Base-by-base conservation (phyloP, 202 grass and related monocot genomes). In the Panicum virgatum region DNA sequence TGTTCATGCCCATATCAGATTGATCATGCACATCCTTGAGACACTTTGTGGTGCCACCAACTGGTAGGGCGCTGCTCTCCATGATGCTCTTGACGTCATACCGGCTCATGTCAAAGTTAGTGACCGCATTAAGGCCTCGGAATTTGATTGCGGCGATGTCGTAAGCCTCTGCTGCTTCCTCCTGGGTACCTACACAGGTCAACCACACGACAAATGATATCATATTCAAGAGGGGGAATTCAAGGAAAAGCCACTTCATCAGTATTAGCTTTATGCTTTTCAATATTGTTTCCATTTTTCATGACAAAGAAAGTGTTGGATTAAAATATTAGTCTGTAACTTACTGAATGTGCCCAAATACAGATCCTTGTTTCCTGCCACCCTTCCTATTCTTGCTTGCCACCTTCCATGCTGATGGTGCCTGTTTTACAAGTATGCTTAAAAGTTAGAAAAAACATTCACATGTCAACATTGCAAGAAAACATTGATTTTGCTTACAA, bases 141-240 rank as follows among this genome's bases (percentile, higher is more conserved):
- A 94, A 94, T 43, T 94, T 94, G 69, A 94, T 94, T 5, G 89
- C 92, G 0, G 92, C 89, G 1, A 94, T 94, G 69, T 94, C 92
- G 25, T 94, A 94, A 6, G 92, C 92, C 72, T 94, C 92, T 0
- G 89, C 92, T n/a, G 92, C 92, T 79, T 94, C 92, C 81, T 94
- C 92, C 60, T 94, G 92, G 10, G 92, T 94, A 30, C 92, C 92
- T 94, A 54, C 34, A 78, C 3, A 12, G 38, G 34, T 75, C 25
- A 27, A 13, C n/a, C 51, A 75, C 11, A 32, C 2, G 25, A 36
- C 47, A 54, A 10, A 5, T 60, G 48, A 73, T 23, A 13, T 69
- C 16, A 46, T 44, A 44, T 26, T 23, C 9, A 8, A 57, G 11
- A 3, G 13, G n/a, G 5, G 16, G 5, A 7, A 4, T 1, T 32